Base-by-base conservation (phyloP, 2,329 filamentous ascomycete species). In the Fusarium sp. region DNA sequence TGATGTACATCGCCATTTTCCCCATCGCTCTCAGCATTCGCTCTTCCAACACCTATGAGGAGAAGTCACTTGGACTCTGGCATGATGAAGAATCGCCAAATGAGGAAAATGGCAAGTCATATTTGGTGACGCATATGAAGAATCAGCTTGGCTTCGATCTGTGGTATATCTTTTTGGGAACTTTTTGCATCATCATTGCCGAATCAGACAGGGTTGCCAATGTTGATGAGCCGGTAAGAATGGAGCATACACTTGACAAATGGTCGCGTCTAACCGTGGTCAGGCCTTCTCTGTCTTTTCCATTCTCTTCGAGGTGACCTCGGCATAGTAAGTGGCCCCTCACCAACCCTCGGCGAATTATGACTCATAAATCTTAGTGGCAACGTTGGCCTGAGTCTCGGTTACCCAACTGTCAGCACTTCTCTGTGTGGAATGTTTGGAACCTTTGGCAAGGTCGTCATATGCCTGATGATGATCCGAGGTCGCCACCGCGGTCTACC, bases 1-100 rank as follows among this genome's bases (percentile, higher is more conserved):
- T 92, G 89, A 91, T 92, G 89, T 91, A 91, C 78, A 91, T 91
- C 42, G 86, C 87, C 9, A 84, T 88, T 5, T 90, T 89, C 60
- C 90, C 90, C 0, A 87, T 91, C 22, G 88, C 88, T 14, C 89
- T 92, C 56, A 89, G 86, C 11, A 90, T 91, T 78, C 86, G 89
- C 17, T 85, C 87, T 40, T 87, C 85, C 20, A 91, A 89, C 73
- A 86, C 89, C 3, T 91, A 91, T 76, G 89, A 91, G 78, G 89
- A 91, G 74, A 85, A 86, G 51, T 88, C 87, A 53, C 80, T 92
- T 4, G 90, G 90, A 1, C 85, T 92, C n/a, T 92, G 91, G 76
- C 79, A 81, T 2, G 17, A 55, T 0, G 56, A 63, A 1, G 53
- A 33, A 9, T 60, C 46, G 1, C 59, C 72, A 0, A 74, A 81